phyloP scores from a whole-genome alignment of 495 filamentous ascomycete species.

The Penicillium longicatenatum region DNA sequence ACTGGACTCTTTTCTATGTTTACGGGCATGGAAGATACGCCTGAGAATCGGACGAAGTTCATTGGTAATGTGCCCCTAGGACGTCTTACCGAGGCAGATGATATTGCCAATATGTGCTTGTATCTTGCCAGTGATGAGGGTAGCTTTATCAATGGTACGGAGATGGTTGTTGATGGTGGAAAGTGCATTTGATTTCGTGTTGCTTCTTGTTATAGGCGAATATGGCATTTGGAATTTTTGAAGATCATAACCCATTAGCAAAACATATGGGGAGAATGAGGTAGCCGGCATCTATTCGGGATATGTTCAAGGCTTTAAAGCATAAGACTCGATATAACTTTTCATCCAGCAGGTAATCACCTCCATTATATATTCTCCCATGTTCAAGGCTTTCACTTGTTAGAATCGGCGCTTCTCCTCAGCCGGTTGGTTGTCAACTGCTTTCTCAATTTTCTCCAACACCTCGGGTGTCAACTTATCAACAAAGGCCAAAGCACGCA shows the following conservation, averaged over 20 bases:
- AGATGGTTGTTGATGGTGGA: constrained; percentile 45
- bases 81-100: constrained; percentile 61
- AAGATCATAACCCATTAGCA: too few species aligned
- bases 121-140: constrained; percentile 70
- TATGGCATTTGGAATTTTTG: too few species aligned
- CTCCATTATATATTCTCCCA: too few species aligned
- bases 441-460: constrained; percentile 68
- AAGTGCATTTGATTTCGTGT: constrained; percentile 35
- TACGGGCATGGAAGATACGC: constrained; percentile 65
- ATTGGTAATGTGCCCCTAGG: constrained; percentile 67
- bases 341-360: too few species aligned
- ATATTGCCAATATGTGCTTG: constrained; percentile 66
- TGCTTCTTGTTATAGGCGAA: too few species aligned
- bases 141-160: constrained; percentile 66
- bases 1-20: constrained; percentile 68
- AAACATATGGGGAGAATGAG: too few species aligned
- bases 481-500: constrained; percentile 61
- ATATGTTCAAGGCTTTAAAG: too few species aligned
- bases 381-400: too few species aligned
- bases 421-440: constrained; percentile 64
- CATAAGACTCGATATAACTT: too few species aligned
- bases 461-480: constrained; percentile 67
- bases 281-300: too few species aligned
- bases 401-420: constrained; percentile 26
- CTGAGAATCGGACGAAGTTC: constrained; percentile 69